These are phyloP conservation scores for Metschnikowia sp. DNA, from an alignment of 805 yeast species.

Conservation along the genomic window DNA sequence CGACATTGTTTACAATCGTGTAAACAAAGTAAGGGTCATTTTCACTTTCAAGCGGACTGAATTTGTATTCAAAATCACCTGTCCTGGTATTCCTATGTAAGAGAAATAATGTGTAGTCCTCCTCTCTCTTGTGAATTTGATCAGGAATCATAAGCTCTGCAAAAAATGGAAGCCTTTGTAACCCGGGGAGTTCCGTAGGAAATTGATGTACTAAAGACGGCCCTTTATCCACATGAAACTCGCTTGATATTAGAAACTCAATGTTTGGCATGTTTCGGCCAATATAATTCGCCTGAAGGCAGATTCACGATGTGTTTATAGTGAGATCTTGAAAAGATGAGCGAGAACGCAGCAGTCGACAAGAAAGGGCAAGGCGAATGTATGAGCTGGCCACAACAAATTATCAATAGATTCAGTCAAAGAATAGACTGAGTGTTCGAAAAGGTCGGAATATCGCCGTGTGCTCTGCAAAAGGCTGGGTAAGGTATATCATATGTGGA, in stretches of 20 bases:
- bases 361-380: no score
- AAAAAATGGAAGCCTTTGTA: constrained; percentile 33
- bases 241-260: constrained; percentile 63
- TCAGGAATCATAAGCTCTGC: constrained; percentile 63
- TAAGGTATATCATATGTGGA: no score
- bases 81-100: constrained; percentile 42
- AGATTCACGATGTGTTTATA: neutral
- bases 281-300: neutral
- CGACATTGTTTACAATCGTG: constrained; percentile 50
- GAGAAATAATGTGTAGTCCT: constrained; percentile 57
- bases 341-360: neutral
- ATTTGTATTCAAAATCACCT: constrained; percentile 38
- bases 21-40: constrained; percentile 49
- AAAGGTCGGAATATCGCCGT: no score
- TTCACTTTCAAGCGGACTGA: constrained; percentile 31
- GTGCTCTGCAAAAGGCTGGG: no score
- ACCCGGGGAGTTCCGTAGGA: constrained; percentile 44
- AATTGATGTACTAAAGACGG: constrained; percentile 60
- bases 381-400: no score
- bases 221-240: constrained; percentile 77
- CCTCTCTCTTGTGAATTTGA: constrained; percentile 54
- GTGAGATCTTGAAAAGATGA: neutral
- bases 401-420: no score
- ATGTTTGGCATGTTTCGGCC: constrained; percentile 33
- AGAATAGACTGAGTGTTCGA: no score